These are phyloP conservation scores for Flaveria brownii DNA, from an alignment of 129 eudicot species.

Conservation along the genomic window DNA sequence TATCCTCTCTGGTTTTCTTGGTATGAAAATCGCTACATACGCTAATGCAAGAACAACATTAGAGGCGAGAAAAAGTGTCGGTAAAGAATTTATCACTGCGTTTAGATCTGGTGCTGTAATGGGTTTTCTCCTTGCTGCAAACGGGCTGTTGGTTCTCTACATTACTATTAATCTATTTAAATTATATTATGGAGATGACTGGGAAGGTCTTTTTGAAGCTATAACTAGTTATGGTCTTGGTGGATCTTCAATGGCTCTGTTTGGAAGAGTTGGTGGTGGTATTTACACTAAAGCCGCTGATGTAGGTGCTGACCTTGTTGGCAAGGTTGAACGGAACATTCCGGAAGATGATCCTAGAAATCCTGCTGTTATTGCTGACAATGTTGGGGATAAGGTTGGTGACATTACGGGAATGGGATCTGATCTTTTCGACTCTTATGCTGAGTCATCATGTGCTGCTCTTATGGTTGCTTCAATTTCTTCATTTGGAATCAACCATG, in stretches of 20 bases:
- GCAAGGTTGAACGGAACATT: conserved; percentile 73
- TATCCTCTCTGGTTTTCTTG: conserved; percentile 77
- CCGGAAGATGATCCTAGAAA: conserved; percentile 82
- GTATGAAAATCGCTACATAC: conserved; percentile 82
- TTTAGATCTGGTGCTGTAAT: conserved; percentile 79
- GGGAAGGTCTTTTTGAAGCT: conserved; percentile 84
- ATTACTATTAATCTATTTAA: conserved; percentile 57
- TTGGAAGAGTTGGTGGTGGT: conserved; percentile 87
- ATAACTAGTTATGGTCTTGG: conserved; percentile 81
- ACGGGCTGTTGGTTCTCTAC: conserved; percentile 65
- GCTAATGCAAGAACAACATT: conserved; percentile 76
- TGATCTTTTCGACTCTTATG: conserved; percentile 76
- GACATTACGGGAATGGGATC: conserved; percentile 88
- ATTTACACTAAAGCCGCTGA: conserved; percentile 78
- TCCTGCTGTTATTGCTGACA: conserved; percentile 83
- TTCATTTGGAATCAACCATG: conserved; percentile 68
- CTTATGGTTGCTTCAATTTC: conserved; percentile 78
- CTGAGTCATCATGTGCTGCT: conserved; percentile 81
- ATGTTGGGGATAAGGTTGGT: conserved; percentile 79
- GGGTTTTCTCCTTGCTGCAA: conserved; percentile 82
- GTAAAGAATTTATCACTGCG: conserved; percentile 62
- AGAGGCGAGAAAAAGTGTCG: conserved; percentile 75
- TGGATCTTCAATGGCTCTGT: conserved; percentile 80
- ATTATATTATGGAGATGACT: conserved; percentile 71
- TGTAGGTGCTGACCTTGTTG: conserved; percentile 81